These are phyloP conservation scores for Phylloboletellus chloephorus DNA, from an alignment of 1,284 basidiomycete genomes.

Conservation along the genomic window DNA sequence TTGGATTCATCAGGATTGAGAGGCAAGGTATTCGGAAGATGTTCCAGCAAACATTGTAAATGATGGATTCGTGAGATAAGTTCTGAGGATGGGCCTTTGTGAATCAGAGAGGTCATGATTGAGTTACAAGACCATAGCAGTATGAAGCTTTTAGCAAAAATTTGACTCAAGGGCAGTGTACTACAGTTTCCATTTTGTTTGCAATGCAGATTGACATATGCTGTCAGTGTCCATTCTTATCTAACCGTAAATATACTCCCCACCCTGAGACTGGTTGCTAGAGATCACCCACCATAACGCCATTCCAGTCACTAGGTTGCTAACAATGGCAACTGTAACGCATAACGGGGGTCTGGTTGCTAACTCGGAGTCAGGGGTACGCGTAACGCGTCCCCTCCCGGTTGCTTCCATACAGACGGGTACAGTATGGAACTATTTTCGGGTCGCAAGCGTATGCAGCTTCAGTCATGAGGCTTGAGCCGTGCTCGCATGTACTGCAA, in stretches of 20 bases:
- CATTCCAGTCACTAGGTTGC: slow-evolving; percentile 1
- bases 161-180: neutral
- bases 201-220: slow-evolving; percentile 1
- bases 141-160: neutral
- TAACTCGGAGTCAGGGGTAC: slow-evolving; percentile 1
- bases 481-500: neutral
- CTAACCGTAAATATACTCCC: neutral
- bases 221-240: neutral
- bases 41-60: neutral
- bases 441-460: too few species aligned
- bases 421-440: too few species aligned
- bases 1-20: neutral
- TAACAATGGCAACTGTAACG: neutral
- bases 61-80: slow-evolving; percentile 5
- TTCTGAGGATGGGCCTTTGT: slow-evolving; percentile 6
- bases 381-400: neutral
- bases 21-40: neutral
- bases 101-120: too few species aligned
- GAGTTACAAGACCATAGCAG: neutral
- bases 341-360: neutral
- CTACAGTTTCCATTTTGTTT: neutral
- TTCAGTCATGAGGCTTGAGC: neutral
- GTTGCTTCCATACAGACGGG: neutral
- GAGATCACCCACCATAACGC: neutral
- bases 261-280: neutral